Evolutionary conservation across 495 filamentous ascomycete species (phyloP).

Genomic region (Aspergillus wentii): DNA sequence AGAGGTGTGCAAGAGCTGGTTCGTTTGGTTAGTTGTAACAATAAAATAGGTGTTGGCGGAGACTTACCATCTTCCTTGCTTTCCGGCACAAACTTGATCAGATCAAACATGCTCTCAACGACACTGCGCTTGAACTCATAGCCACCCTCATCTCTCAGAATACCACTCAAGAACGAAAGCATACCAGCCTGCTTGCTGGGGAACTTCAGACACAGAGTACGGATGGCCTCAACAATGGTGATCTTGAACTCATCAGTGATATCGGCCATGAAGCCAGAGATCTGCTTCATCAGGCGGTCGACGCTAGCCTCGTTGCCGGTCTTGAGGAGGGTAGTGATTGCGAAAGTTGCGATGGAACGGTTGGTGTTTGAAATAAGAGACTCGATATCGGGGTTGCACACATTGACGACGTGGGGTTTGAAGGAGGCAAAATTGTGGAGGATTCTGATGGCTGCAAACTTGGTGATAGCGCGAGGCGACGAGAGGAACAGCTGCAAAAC

Average conservation of each 20-base stretch:
- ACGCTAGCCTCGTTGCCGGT: slow-evolving; percentile 97
- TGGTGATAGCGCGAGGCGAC: slow-evolving; percentile 93
- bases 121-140: slow-evolving; percentile 98
- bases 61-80: slow-evolving; percentile 82
- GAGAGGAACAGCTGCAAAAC: slow-evolving; percentile 94
- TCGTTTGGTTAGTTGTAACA: slow-evolving; percentile 5
- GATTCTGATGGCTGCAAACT: slow-evolving; percentile 96
- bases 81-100: slow-evolving; percentile 98
- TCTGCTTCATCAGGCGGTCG: slow-evolving; percentile 97
- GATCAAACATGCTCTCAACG: slow-evolving; percentile 98
- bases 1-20: slow-evolving; percentile 83
- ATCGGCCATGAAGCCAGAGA: slow-evolving; percentile 94
- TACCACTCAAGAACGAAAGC: slow-evolving; percentile 92
- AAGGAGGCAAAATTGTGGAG: slow-evolving; percentile 93
- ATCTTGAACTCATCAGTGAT: slow-evolving; percentile 99
- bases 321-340: slow-evolving; percentile 95
- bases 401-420: slow-evolving; percentile 86
- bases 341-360: slow-evolving; percentile 95
- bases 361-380: slow-evolving; percentile 93
- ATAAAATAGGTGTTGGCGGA: background rate
- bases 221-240: slow-evolving; percentile 96
- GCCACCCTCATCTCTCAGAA: slow-evolving; percentile 91
- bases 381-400: slow-evolving; percentile 97
- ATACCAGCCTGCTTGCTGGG: slow-evolving; percentile 97
- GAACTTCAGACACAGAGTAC: slow-evolving; percentile 95